These are phyloP conservation scores for Mycena epipterygia DNA, from an alignment of 768 basidiomycete genomes.

Conservation along the genomic window DNA sequence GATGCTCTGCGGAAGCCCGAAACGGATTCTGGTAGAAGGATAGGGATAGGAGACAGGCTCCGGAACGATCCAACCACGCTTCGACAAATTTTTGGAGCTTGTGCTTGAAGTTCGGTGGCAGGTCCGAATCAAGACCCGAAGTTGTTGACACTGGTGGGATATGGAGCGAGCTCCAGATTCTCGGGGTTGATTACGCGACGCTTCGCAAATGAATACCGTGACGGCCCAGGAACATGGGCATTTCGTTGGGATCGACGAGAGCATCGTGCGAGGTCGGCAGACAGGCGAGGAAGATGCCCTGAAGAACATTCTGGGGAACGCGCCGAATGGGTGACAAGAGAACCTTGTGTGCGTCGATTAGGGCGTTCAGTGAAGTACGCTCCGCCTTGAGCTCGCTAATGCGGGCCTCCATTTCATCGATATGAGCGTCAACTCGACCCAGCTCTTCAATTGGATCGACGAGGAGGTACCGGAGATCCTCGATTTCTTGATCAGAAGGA, in stretches of 20 bases:
- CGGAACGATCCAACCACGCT: background rate
- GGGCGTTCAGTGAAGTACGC: background rate
- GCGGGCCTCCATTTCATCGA: background rate
- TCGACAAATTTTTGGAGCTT: background rate
- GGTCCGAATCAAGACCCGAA: background rate
- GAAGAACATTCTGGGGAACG: slow-evolving; percentile 12
- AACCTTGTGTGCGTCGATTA: slow-evolving; percentile 10
- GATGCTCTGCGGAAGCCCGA: background rate
- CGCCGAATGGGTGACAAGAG: slow-evolving; percentile 10
- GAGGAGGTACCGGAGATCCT: background rate
- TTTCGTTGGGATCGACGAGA: background rate
- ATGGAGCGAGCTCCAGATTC: slow-evolving; percentile 1
- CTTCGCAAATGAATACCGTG: background rate
- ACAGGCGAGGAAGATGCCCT: slow-evolving; percentile 9
- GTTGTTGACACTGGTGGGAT: background rate
- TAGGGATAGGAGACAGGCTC: background rate
- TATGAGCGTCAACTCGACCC: background rate
- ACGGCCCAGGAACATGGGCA: slow-evolving; percentile 4
- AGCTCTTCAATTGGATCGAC: background rate
- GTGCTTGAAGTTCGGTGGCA: background rate
- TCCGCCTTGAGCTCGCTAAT: background rate
- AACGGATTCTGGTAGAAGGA: background rate
- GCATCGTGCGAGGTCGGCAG: slow-evolving; percentile 2
- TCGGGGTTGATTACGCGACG: slow-evolving; percentile 13
- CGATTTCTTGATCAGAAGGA: slow-evolving; percentile 2